A percentile compares a stretch with the other conserved stretches of the same genome.
Conservation (phyloP, 805 yeast genomes). For the Myxozyma kluyveri region DNA sequence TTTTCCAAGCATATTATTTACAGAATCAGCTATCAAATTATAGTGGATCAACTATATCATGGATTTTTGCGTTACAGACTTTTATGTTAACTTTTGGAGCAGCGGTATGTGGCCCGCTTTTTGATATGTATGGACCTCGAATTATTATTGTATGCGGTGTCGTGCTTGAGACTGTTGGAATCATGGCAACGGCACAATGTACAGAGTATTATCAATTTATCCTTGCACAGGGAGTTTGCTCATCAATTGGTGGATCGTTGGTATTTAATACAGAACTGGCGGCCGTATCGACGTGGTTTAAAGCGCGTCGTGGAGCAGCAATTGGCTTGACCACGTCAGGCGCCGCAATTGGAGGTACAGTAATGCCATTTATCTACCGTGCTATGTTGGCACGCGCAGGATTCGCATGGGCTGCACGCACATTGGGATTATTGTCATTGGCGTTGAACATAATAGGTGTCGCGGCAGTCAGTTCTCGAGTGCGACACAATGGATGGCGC, state of each 20-base stretch:
- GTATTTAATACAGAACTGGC: conserved; percentile 47
- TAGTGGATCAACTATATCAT: conserved; percentile 35
- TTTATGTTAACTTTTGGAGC: conserved; percentile 31
- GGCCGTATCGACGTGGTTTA: conserved; percentile 48
- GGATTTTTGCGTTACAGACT: conserved; percentile 38
- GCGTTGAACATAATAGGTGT: conserved; percentile 33
- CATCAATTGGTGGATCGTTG: conserved; percentile 47
- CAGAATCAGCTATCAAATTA: conserved; percentile 27
- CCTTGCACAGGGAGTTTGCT: conserved; percentile 51
- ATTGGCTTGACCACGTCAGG: conserved; percentile 49
- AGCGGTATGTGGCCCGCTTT: conserved; percentile 34
- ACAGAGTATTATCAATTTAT: conserved; percentile 50
- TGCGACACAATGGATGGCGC: conserved; percentile 16
- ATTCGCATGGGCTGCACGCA: conserved; percentile 53
- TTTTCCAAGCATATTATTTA: conserved; percentile 34
- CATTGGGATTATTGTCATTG: conserved; percentile 47
- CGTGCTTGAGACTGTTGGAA: conserved; percentile 30
- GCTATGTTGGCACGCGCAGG: conserved; percentile 45
- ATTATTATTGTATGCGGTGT: conserved; percentile 30
- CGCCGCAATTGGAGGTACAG: conserved; percentile 51
- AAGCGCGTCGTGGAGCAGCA: conserved; percentile 45
- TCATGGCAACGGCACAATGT: conserved; percentile 40
- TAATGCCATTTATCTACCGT: conserved; percentile 49
- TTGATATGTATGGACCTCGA: conserved; percentile 34
- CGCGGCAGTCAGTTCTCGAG: conserved; percentile 32